Base-by-base conservation (phyloP, 176 grass and related monocot species). In the Oryza longistaminata region DNA sequence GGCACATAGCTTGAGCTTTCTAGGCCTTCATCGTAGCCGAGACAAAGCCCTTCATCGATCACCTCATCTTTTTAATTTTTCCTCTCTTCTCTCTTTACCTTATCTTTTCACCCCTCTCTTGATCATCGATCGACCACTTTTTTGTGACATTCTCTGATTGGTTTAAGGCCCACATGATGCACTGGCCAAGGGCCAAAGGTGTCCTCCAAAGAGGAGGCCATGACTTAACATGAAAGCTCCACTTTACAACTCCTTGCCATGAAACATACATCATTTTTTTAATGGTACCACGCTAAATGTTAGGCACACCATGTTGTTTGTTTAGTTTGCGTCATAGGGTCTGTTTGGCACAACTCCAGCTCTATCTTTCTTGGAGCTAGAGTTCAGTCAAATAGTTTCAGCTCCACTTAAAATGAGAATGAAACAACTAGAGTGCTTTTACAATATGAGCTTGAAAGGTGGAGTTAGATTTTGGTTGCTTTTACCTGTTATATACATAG, bases 191-290 rank as follows among this genome's bases (percentile, higher is more conserved):
- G 37, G 16, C 48, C 70, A 76, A 91, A 83, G 76, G 15, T 91
- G 85, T 84, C 89, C 76, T 80, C 76, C 85, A 91, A 91, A 91
- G 89, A 66, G 85, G 89, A 68, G 81, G 89, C 81, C 76, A 71
- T 91, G 89, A 91, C 89, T 91, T 84, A 66, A 84, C 89, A 91
- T 75, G 52, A 84, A 84, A 84, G 35, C 74, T 76, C 66, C 85
- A 3, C 81, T 90, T 83, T 90, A 44, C 79, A 78, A 70, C 49
- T 78, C 73, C 52, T 78, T 48, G 66, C 43, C 84, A 77, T 58
- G 13, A 34, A 49, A 31, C 65, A 8, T 58, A 58, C 53, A 9
- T 7, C 19, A 58, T 6, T 21, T 58, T 58, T 52, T n/a, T 58
- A n/a, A 8, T 58, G 53, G 53, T 21, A 58, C 53, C 53, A 21